Evolutionary conservation across 352 stramenopile species (phyloP), one percentile per base, ranked within the genome.

Genomic region (Phytophthora syringae): DNA sequence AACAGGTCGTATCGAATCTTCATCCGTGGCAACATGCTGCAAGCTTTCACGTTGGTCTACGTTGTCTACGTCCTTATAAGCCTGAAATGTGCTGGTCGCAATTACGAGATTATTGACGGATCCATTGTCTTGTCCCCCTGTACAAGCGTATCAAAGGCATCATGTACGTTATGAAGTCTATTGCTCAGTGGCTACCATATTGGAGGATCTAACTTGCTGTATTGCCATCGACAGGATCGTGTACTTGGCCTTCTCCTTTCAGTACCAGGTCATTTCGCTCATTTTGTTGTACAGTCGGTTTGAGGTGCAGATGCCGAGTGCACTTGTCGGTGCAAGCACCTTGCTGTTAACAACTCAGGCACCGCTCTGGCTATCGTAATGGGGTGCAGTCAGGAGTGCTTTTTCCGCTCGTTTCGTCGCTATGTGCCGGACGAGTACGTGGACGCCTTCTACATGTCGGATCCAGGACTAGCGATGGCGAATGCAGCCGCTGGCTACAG

Each of bases 131-230:
- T 75, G 44, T 89, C 81, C 82, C 80, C 6, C 64, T 89, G 6
- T 90, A 90, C 56, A 70, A 72, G 7, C 79, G 80, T 49, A 74
- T 89, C 61, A 82, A 83, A 45, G 65, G 68, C 48, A 88, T 89
- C 67, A 84, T 89, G 80, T 86, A 70, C 37, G 74, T 61, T 44
- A 9, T 20, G 22, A 16, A 6, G 18, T 25, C 7, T 40, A 16
- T 10, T 27, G 16, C n/a, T 49, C 36, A 36, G 20, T 11, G 13
- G 6, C 30, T 36, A 11, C 30, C 10, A 34, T 21, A 12, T 34
- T 11, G 5, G 36, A 27, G 44, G 13, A 37, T 56, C 34, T 36
- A 22, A 45, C 20, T 53, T 50, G 13, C 3, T 53, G 11, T 51
- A 7, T n/a, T 34, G 16, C 15, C 45, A 5, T 9, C 25, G 48